Conservation (phyloP, 164 flowering plant genomes). For the Hamamelis virginiana region DNA sequence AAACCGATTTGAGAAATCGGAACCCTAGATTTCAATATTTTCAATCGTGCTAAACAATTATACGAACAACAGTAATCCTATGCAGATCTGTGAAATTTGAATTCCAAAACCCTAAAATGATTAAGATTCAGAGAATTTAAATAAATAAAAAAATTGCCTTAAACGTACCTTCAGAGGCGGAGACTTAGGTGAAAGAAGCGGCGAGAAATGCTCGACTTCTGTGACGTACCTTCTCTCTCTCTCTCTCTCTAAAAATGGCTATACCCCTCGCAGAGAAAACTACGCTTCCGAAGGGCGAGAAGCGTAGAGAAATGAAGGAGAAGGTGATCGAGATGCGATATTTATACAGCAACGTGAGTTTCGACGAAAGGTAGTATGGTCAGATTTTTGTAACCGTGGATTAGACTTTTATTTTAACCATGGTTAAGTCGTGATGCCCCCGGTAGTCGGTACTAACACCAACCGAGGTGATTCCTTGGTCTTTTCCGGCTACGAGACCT, state of each 20-base stretch:
- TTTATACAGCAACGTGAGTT: constrained; percentile 14
- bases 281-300: constrained; percentile 23
- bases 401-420: constrained; percentile 1
- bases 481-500: too few relatives aligned
- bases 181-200: neutral
- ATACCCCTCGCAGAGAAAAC: neutral
- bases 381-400: neutral
- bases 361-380: neutral
- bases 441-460: too few relatives aligned
- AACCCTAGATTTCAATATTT: neutral
- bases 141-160: neutral
- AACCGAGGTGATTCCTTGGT: too few relatives aligned
- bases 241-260: neutral
- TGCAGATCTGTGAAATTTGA: neutral
- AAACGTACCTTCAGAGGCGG: constrained; percentile 5
- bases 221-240: neutral
- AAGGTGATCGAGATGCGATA: neutral
- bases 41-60: too few relatives aligned
- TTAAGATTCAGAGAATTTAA: neutral
- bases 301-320: constrained; percentile 9
- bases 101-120: neutral
- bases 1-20: neutral
- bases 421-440: constrained; percentile 2
- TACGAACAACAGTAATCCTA: neutral
- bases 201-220: neutral